These are phyloP conservation scores for Dictyostelium brefeldianum DNA, from an alignment of 78 protist genomes.

Conservation along the genomic window DNA sequence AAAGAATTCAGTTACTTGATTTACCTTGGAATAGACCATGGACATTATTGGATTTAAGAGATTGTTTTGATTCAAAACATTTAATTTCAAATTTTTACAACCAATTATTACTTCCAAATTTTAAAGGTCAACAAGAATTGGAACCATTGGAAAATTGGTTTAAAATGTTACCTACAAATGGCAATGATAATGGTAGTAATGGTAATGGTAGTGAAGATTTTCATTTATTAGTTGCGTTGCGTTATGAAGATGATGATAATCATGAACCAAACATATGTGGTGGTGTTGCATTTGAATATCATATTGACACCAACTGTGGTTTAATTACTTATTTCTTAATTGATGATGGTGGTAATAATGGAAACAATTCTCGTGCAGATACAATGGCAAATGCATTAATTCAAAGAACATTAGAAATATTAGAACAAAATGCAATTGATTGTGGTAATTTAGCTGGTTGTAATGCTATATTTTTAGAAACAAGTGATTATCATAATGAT, in stretches of 20 bases:
- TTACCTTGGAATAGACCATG: constrained; percentile 79
- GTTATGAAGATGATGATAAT: constrained; percentile 26
- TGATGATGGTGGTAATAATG: constrained; percentile 38
- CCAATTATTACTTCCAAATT: constrained; percentile 48
- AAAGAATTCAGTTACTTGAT: constrained; percentile 42
- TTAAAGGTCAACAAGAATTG: constrained; percentile 16
- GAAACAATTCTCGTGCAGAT: constrained; percentile 11
- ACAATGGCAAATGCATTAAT: constrained; percentile 52
- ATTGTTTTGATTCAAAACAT: background rate
- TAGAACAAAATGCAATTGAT: constrained; percentile 50
- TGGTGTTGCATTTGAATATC: constrained; percentile 70
- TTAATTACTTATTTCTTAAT: constrained; percentile 47
- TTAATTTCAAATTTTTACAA: constrained; percentile 35
- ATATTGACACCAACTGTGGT: constrained; percentile 36
- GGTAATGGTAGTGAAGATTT: background rate
- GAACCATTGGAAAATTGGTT: constrained; percentile 53
- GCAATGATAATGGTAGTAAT: background rate
- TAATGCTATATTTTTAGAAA: constrained; percentile 66
- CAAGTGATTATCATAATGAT: background rate
- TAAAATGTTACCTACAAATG: constrained; percentile 3
- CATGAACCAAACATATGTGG: constrained; percentile 57
- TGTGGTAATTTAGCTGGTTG: constrained; percentile 74
- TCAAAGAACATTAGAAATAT: constrained; percentile 51
- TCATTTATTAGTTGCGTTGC: constrained; percentile 49
- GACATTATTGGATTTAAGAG: constrained; percentile 38